phyloP scores from a whole-genome alignment of 2,329 filamentous ascomycete species.

The Huntiella omanensis region DNA sequence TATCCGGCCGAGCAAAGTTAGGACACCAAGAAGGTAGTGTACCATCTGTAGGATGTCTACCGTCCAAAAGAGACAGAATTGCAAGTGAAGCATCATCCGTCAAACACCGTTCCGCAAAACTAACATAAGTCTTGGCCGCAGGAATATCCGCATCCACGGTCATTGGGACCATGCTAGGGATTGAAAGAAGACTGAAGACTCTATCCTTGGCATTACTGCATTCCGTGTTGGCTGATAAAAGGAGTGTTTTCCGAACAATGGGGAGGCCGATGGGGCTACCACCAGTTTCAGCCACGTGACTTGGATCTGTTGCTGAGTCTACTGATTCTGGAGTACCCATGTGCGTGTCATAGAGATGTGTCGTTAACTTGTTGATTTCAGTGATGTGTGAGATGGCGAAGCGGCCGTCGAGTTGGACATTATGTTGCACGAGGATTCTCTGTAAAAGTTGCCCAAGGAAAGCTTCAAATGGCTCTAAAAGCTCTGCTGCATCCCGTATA shows the following conservation, averaged over 20 bases:
- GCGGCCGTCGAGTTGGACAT: slow-evolving; percentile 7
- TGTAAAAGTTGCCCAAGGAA: slow-evolving; percentile 8
- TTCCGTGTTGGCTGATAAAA: slow-evolving; percentile 6
- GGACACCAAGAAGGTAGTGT: slow-evolving; percentile 9
- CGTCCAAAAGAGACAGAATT: slow-evolving; percentile 8
- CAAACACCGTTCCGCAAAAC: slow-evolving; percentile 8
- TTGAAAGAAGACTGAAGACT: slow-evolving; percentile 6
- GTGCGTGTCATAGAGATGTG: slow-evolving; percentile 1
- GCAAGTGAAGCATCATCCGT: slow-evolving; percentile 7
- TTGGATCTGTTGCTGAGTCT: slow-evolving; percentile 1
- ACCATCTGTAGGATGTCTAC: slow-evolving; percentile 5
- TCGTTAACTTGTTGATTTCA: slow-evolving; percentile 4
- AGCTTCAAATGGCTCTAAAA: slow-evolving; percentile 6
- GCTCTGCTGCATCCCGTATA: slow-evolving; percentile 9
- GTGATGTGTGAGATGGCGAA: slow-evolving; percentile 8
- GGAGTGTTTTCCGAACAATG: slow-evolving; percentile 1
- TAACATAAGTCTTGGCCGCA: slow-evolving; percentile 4
- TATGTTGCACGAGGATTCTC: slow-evolving; percentile 8
- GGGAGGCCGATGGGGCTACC: slow-evolving; percentile 1
- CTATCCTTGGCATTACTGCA: slow-evolving; percentile 6
- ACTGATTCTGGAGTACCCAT: slow-evolving; percentile 1
- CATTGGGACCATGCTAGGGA: slow-evolving; percentile 7
- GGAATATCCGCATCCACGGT: slow-evolving; percentile 1
- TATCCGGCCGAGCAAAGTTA: slow-evolving; percentile 6
- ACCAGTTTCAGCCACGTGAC: not conserved